Base-by-base conservation (phyloP, 805 yeast species). In the Scheffersomyces ergatensis region DNA sequence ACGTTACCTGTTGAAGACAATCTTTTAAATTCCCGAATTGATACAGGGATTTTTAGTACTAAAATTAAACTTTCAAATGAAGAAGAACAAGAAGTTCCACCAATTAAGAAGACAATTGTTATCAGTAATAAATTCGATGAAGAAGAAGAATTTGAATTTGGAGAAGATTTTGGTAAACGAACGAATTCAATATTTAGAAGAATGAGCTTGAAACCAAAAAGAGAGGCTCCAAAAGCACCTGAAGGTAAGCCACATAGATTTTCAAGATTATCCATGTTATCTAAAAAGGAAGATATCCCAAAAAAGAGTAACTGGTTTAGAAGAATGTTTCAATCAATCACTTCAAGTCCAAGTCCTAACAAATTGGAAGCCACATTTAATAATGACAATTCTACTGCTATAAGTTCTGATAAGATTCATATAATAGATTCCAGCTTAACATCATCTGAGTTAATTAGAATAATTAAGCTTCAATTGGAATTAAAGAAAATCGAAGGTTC, bases 401-500 rank as follows among this genome's bases (percentile, higher is more conserved):
- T 29, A 5, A 29, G 32, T 29, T 29, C 32, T 6, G 32, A 29
- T 29, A 29, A 63, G 43, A 53, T 67, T 13, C 53, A 52, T 17
- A 57, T 66, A 4, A 54, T 70, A 19, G 70, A 70, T 43, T 62
- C 72, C 2, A 36, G 46, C 3, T 53, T 69, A 33, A 45, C 49
- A 11, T 52, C 73, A 3, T 38, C 21, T 4, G 64, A 63, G 19
- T 60, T 70, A 34, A 55, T 62, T 43, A 46, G 63, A 19, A 54
- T 66, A 8, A 59, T 70, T 40, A 65, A 61, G 40, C 63, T 62
- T 38, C 74, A 75, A 6, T 54, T 77, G 39, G 67, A 65, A 45
- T 55, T 76, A 51, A 74, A 75, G 49, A 58, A 65, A 40, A 65
- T 73, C 39, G 81, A 77, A 53, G 82, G 82, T 0, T 65, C 80